These are phyloP conservation scores for Lactifluus piperatus DNA, from an alignment of 768 basidiomycete genomes.

Conservation along the genomic window DNA sequence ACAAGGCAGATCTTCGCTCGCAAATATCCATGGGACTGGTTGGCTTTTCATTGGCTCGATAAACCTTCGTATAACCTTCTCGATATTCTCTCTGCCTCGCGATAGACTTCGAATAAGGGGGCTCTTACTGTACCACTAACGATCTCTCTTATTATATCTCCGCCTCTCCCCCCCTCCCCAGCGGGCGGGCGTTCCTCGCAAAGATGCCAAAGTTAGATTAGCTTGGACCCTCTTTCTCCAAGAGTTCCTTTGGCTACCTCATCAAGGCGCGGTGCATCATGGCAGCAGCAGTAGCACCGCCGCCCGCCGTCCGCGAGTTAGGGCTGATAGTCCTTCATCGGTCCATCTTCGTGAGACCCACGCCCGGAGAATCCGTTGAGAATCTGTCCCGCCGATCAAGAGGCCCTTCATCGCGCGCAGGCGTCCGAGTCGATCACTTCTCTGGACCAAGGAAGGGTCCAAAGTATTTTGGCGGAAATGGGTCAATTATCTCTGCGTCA, in stretches of 20 bases:
- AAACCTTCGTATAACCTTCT: conserved; percentile 6
- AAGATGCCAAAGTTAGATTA: too few relatives aligned
- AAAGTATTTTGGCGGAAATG: not conserved
- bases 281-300: not conserved
- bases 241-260: too few relatives aligned
- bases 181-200: not conserved
- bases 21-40: conserved; percentile 6
- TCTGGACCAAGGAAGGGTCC: not conserved
- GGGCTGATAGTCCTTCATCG: conserved; percentile 9
- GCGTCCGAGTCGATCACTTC: not conserved
- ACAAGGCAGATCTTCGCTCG: conserved; percentile 9
- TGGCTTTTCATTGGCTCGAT: conserved; percentile 14
- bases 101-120: conserved; percentile 2
- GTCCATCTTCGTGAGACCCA: conserved; percentile 2
- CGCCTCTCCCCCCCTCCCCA: not conserved
- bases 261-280: not conserved
- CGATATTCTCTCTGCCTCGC: conserved; percentile 1
- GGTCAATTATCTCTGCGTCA: not conserved
- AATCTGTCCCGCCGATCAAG: conserved; percentile 12
- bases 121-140: not conserved
- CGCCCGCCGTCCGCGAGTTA: conserved; percentile 2
- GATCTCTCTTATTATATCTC: not conserved
- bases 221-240: too few relatives aligned
- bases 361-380: conserved; percentile 4
- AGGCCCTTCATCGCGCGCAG: not conserved